Percentiles rank a stretch among this genome's conserved stretches.
Conservation (phyloP, 2,329 filamentous ascomycete species). For the Fusarium hainanense region DNA sequence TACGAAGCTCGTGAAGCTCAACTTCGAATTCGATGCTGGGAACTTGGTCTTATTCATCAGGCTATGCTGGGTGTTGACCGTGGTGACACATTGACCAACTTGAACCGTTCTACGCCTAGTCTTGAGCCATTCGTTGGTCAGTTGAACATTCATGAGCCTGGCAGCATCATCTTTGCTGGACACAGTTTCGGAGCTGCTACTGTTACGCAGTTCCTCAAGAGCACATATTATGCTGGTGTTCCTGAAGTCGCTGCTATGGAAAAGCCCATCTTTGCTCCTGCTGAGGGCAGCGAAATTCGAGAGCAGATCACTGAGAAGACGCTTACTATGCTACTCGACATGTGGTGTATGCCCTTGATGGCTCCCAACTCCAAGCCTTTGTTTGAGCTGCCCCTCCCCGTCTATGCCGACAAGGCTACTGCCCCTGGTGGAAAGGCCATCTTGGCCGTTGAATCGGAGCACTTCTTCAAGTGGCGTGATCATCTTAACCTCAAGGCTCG, state of each 20-base stretch:
- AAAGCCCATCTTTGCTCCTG: constrained; percentile 71
- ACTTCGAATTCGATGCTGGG: constrained; percentile 80
- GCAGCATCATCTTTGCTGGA: constrained; percentile 78
- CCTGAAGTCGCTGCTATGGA: constrained; percentile 60
- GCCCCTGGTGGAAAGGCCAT: constrained; percentile 68
- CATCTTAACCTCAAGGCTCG: constrained; percentile 77
- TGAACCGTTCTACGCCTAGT: constrained; percentile 62
- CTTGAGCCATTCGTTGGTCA: constrained; percentile 69
- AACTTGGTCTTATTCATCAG: constrained; percentile 77
- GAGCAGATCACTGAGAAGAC: constrained; percentile 75
- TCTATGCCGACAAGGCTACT: constrained; percentile 64
- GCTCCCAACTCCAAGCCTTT: constrained; percentile 71
- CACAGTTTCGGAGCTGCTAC: constrained; percentile 86
- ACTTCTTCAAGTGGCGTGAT: constrained; percentile 81
- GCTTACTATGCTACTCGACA: constrained; percentile 77
- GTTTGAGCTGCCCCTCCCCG: constrained; percentile 78
- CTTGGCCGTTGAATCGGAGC: constrained; percentile 78
- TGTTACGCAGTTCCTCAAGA: constrained; percentile 81
- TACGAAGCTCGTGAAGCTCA: constrained; percentile 76
- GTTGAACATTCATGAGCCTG: constrained; percentile 76
- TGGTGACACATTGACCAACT: constrained; percentile 61
- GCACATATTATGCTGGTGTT: constrained; percentile 72
- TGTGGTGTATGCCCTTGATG: constrained; percentile 81
- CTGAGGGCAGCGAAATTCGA: constrained; percentile 64
- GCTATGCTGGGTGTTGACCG: constrained; percentile 74